These are phyloP conservation scores for Aspergillus japonicus DNA, from an alignment of 2,329 filamentous ascomycete species.

Conservation along the genomic window DNA sequence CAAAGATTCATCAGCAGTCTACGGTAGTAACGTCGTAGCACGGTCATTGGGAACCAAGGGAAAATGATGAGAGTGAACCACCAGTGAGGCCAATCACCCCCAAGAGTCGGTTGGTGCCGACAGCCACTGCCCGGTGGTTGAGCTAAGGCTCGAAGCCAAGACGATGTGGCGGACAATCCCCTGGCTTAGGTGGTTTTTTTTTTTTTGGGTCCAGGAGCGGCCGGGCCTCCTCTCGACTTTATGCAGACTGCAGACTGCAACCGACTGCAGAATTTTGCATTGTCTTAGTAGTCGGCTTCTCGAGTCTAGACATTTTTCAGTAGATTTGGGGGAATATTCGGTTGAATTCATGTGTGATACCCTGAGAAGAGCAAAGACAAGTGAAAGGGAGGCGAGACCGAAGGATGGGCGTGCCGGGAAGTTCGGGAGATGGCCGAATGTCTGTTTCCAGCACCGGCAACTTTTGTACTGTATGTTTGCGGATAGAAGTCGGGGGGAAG, in stretches of 20 bases:
- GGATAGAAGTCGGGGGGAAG: background rate
- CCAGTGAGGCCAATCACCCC: background rate
- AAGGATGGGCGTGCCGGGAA: background rate
- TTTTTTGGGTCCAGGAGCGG: background rate
- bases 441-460: background rate
- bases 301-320: background rate
- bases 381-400: background rate
- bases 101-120: conserved; percentile 2
- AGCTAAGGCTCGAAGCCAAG: conserved; percentile 5
- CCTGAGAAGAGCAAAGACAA: background rate
- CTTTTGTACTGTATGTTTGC: background rate
- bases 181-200: background rate
- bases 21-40: conserved; percentile 1
- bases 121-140: background rate
- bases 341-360: background rate
- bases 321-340: conserved; percentile 5
- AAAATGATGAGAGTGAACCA: background rate
- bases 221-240: background rate
- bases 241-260: background rate
- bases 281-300: background rate
- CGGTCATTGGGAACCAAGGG: background rate
- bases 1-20: background rate
- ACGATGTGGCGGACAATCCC: conserved; percentile 6
- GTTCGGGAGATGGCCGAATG: conserved; percentile 2
- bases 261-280: background rate